Percentiles rank a stretch among this genome's conserved stretches.
These are phyloP conservation scores for Fusarium heterosporum DNA, from an alignment of 2,329 filamentous ascomycete species.

Conservation along the genomic window DNA sequence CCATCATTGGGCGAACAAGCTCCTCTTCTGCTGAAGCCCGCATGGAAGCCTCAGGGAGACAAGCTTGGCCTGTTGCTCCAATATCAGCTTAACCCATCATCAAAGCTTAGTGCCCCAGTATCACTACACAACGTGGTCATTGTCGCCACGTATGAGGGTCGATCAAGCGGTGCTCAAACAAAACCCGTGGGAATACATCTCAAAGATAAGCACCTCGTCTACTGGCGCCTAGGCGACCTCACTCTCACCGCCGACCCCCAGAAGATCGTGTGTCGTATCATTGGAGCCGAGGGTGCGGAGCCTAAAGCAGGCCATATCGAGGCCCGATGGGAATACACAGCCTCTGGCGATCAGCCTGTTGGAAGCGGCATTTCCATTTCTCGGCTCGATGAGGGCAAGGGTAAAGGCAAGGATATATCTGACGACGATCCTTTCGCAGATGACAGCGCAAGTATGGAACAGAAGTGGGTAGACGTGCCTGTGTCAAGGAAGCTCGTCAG, in stretches of 20 bases:
- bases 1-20: slow-evolving; percentile 65
- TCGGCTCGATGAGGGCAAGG: slow-evolving; percentile 61
- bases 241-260: slow-evolving; percentile 73
- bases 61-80: slow-evolving; percentile 88
- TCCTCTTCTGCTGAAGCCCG: slow-evolving; percentile 78
- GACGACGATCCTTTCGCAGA: slow-evolving; percentile 78
- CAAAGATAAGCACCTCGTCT: slow-evolving; percentile 80
- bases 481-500: slow-evolving; percentile 75
- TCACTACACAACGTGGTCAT: slow-evolving; percentile 78
- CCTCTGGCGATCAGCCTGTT: slow-evolving; percentile 57
- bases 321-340: slow-evolving; percentile 78
- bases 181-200: slow-evolving; percentile 84
- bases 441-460: slow-evolving; percentile 48
- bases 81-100: slow-evolving; percentile 84
- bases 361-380: slow-evolving; percentile 75
- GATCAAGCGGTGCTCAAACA: slow-evolving; percentile 75
- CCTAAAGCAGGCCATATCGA: slow-evolving; percentile 83
- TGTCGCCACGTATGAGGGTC: slow-evolving; percentile 77
- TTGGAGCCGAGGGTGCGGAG: slow-evolving; percentile 75
- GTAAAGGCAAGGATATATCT: slow-evolving; percentile 63
- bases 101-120: slow-evolving; percentile 56
- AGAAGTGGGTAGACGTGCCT: slow-evolving; percentile 75
- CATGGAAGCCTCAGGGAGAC: slow-evolving; percentile 85
- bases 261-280: slow-evolving; percentile 86
- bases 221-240: slow-evolving; percentile 84